Base-by-base conservation (phyloP, 2,329 filamentous ascomycete genomes). In the Sporothrix humicola region DNA sequence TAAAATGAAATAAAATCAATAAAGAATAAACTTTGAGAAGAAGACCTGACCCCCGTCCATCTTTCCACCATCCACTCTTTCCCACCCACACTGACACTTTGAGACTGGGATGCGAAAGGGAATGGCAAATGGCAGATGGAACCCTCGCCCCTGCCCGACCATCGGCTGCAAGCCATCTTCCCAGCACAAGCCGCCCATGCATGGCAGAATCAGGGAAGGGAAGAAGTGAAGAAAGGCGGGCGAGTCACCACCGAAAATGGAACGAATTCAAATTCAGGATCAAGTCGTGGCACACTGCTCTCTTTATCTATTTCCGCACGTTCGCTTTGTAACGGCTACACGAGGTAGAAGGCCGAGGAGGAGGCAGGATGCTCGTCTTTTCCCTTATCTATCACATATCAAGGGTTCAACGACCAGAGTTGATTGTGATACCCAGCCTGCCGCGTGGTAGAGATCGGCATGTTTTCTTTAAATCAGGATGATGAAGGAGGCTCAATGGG, bases 321-420 rank as follows among this genome's bases (percentile, higher is more conserved):
- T 12, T 37, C 56, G 69, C 56, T 71, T 71, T 52, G 69, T 44
- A 20, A 59, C 68, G 68, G 68, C 68, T 70, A 70, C 68, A 46
- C 12, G 23, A 58, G 68, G 68, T 9, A 10, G 13, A 68, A 56
- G 52, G 5, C 20, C 31, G 5, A 56, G 20, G 20, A 20, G 52
- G 12, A 48, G 20, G 65, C 42, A n/a, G 17, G 17, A 69, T 20
- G 50, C 50, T 31, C 17, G 37, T 23, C 52, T 2, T 17, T 17
- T 10, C 31, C 15, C 9, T 23, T 46, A n/a, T 65, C n/a, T 44
- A 23, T 65, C 59, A 46, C 59, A 65, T 65, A 65, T 23, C 37
- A 65, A 15, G 17, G 37, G 48, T 15, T 23, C 54, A 42, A 61
- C 31, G 26, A 15, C 3, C 52, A 23, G 46, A 48, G 46, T 13